A percentile compares a stretch with the other conserved stretches of the same genome.
phyloP scores from a whole-genome alignment of 2,329 filamentous ascomycete species.

The Chrysoporthe austroafricana region DNA sequence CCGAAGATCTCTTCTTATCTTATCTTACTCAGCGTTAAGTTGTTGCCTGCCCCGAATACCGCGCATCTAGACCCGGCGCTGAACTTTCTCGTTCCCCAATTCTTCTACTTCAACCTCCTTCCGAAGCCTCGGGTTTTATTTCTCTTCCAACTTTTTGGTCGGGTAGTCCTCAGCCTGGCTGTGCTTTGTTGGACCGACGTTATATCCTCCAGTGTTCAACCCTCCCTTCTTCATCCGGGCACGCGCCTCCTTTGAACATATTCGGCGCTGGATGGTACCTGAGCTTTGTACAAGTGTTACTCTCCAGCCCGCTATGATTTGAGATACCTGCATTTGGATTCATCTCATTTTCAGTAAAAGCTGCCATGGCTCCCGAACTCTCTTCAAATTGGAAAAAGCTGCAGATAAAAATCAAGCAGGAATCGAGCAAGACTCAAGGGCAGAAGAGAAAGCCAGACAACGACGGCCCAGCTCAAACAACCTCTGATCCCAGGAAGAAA shows the following conservation, averaged over 20 bases:
- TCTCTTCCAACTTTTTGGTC: neutral
- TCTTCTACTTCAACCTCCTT: neutral
- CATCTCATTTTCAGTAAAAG: neutral
- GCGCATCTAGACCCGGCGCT: neutral
- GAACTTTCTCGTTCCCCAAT: constrained; percentile 1
- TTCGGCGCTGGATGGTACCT: neutral
- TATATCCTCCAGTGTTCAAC: no score
- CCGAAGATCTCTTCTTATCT: neutral
- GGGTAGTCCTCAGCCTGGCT: neutral
- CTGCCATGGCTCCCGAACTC: constrained; percentile 50
- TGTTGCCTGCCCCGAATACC: neutral
- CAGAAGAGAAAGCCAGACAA: constrained; percentile 48
- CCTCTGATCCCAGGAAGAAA: constrained; percentile 36
- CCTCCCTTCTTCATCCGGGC: neutral
- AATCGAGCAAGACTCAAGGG: constrained; percentile 44
- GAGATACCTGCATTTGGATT: neutral
- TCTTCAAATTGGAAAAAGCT: constrained; percentile 81
- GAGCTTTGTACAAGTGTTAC: neutral
- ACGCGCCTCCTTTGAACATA: neutral
- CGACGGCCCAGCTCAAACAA: constrained; percentile 32
- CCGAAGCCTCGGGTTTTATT: neutral
- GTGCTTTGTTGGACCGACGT: no score
- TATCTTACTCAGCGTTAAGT: neutral
- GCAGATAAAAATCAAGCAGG: constrained; percentile 62
- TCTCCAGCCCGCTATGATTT: neutral